Conservation (phyloP, 257 asterid species). For the Salvia hispanica region DNA sequence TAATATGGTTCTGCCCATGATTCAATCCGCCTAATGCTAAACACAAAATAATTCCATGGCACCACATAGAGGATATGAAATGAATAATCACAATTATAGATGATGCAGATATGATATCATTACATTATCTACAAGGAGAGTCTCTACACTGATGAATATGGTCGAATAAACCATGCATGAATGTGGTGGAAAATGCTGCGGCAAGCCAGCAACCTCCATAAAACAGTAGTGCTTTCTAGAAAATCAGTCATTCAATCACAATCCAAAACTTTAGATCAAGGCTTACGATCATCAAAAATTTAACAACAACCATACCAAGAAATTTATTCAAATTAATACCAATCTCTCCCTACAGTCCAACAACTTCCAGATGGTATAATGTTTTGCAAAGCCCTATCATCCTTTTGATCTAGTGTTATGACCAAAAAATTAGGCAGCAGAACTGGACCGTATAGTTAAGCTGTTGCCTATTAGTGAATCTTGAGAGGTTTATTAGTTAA, state of each 20-base stretch:
- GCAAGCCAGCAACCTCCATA: too few species aligned
- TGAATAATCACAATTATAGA: background rate
- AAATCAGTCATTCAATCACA: too few species aligned
- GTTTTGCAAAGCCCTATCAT: too few species aligned
- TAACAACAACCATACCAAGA: too few species aligned
- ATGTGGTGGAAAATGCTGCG: background rate
- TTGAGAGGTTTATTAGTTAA: background rate
- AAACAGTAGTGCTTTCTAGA: too few species aligned
- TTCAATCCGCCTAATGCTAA: background rate
- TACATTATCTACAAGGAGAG: background rate
- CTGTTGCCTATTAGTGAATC: background rate
- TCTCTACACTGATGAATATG: slow-evolving; percentile 5
- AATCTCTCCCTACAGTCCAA: too few species aligned
- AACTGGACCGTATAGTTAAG: slow-evolving; percentile 11
- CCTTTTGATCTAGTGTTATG: too few species aligned
- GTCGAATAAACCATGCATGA: background rate
- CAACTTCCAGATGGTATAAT: too few species aligned
- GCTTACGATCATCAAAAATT: too few species aligned
- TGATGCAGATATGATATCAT: background rate
- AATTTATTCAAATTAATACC: too few species aligned
- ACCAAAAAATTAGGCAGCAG: too few species aligned
- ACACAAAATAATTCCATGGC: background rate
- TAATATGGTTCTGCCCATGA: slow-evolving; percentile 3
- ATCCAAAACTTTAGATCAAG: too few species aligned
- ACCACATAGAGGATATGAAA: background rate